These are phyloP conservation scores for Ustanciosporium gigantosporum DNA, from an alignment of 1,284 basidiomycete genomes.

Conservation along the genomic window DNA sequence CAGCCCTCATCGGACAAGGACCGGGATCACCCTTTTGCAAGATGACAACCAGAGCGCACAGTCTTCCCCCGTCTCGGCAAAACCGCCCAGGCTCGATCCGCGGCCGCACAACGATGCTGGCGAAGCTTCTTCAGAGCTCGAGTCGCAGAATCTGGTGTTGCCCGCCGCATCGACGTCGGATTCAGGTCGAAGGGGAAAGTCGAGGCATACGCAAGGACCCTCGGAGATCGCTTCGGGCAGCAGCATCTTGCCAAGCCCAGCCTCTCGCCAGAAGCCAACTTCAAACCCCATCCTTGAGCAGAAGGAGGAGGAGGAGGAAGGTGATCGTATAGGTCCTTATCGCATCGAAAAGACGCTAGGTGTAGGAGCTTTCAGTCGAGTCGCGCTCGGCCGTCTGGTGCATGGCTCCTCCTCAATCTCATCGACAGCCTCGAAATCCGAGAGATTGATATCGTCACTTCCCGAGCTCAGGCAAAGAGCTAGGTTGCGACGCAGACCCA, in stretches of 20 bases:
- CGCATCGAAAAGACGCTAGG: conserved; percentile 48
- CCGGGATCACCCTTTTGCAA: conserved; percentile 8
- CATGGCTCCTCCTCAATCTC: neutral
- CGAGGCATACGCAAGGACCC: conserved; percentile 38
- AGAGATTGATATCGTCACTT: conserved; percentile 19
- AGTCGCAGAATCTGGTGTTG: conserved; percentile 7
- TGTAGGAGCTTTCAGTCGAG: conserved; percentile 57
- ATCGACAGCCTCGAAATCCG: neutral
- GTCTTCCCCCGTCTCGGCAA: conserved; percentile 20
- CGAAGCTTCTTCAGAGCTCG: conserved; percentile 17
- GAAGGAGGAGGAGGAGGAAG: conserved; percentile 45
- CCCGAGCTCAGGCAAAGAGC: conserved; percentile 22
- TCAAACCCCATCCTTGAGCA: conserved; percentile 3
- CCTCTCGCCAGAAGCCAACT: neutral
- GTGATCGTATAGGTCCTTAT: conserved; percentile 46
- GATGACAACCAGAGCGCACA: conserved; percentile 35
- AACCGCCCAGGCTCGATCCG: conserved; percentile 8
- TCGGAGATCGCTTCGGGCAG: conserved; percentile 27
- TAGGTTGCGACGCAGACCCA: conserved; percentile 1
- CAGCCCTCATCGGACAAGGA: conserved; percentile 17
- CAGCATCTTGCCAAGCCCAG: conserved; percentile 16
- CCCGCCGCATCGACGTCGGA: neutral
- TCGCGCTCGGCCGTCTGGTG: conserved; percentile 43
- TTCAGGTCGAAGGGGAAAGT: neutral
- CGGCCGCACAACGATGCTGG: conserved; percentile 18